phyloP scores from a whole-genome alignment of 208 protist genomes.

The Trypanosoma lewisi region DNA sequence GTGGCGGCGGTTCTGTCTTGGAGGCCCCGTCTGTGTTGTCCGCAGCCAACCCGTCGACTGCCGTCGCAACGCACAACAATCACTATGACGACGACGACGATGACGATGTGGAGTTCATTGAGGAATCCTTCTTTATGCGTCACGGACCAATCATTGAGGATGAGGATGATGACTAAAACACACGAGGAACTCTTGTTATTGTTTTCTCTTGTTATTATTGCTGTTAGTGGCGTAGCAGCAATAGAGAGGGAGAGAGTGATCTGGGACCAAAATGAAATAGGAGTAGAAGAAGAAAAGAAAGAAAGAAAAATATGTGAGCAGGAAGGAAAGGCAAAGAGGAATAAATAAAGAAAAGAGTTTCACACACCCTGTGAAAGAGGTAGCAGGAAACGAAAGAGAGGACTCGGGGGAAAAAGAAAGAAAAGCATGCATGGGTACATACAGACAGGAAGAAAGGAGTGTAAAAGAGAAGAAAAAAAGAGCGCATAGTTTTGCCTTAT shows the following conservation, averaged over 20 bases:
- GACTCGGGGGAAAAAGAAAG: neutral
- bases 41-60: too few relatives aligned
- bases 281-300: neutral
- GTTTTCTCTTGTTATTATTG: slow-evolving; percentile 1
- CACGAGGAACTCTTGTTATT: neutral
- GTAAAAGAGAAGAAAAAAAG: slow-evolving; percentile 6
- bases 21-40: neutral
- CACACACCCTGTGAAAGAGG: too few relatives aligned
- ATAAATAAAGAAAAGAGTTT: neutral
- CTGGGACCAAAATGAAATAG: too few relatives aligned
- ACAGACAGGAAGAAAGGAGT: neutral
- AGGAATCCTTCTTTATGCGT: slow-evolving; percentile 73
- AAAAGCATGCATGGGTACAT: neutral
- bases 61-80: too few relatives aligned
- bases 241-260: too few relatives aligned
- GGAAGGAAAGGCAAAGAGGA: slow-evolving; percentile 1
- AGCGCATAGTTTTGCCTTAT: neutral
- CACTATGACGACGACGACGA: slow-evolving; percentile 62
- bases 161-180: slow-evolving; percentile 39
- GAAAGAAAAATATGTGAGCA: slow-evolving; percentile 1
- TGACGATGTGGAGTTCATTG: slow-evolving; percentile 83
- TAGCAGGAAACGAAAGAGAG: too few relatives aligned
- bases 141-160: slow-evolving; percentile 86
- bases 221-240: neutral
- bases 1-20: neutral